Evolutionary conservation across 129 eudicot species (phyloP).

Genomic region (sunflower (Helianthus annuus)): DNA sequence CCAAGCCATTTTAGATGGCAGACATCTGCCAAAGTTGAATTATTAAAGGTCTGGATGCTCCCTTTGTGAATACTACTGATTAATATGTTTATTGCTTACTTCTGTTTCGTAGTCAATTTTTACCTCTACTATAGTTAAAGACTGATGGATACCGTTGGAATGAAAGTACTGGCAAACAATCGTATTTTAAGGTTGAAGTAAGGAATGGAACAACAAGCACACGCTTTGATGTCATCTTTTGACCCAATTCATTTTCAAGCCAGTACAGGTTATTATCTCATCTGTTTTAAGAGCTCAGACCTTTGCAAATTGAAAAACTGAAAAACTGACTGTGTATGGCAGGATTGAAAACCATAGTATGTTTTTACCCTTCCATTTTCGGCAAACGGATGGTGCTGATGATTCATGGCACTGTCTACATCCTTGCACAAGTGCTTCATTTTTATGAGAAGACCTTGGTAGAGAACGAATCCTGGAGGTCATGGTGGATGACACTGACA

Average conservation of each 20-base stretch:
- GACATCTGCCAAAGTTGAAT: constrained; percentile 58
- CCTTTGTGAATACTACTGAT: background rate
- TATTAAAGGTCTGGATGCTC: constrained; percentile 67
- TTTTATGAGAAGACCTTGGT: constrained; percentile 97
- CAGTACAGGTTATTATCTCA: constrained; percentile 70
- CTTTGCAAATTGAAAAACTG: constrained; percentile 12
- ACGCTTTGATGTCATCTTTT: constrained; percentile 82
- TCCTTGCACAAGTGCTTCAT: constrained; percentile 76
- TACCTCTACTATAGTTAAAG: constrained; percentile 50
- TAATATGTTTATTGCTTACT: constrained; percentile 14
- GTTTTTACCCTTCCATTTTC: constrained; percentile 71
- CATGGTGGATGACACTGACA: constrained; percentile 58
- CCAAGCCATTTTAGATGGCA: constrained; percentile 80
- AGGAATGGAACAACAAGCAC: constrained; percentile 84
- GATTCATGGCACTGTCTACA: constrained; percentile 79
- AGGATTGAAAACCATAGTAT: constrained; percentile 96
- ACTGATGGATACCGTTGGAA: constrained; percentile 75
- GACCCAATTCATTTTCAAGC: constrained; percentile 77
- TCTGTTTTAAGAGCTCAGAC: background rate
- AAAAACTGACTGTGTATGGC: constrained; percentile 21
- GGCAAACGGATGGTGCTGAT: constrained; percentile 74
- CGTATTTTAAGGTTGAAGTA: constrained; percentile 63
- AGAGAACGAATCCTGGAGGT: constrained; percentile 74
- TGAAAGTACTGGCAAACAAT: constrained; percentile 39
- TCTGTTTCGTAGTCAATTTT: constrained; percentile 13